Base-by-base conservation (phyloP, 495 filamentous ascomycete species). In the Penicillium arizonense region DNA sequence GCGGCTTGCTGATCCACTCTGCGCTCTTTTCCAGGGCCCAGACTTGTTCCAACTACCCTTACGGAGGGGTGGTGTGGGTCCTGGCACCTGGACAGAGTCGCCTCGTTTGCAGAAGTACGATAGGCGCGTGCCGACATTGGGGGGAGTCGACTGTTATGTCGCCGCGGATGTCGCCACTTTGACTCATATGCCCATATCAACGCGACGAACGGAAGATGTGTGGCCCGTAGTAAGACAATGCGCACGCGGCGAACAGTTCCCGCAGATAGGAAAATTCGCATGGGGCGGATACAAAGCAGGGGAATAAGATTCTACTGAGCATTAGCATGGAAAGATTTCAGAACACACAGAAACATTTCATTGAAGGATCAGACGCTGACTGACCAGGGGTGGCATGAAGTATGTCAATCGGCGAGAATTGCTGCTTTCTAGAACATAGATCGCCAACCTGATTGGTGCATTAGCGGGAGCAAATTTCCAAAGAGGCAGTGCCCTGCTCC, bases 351-450 rank as follows among this genome's bases (percentile, higher is more conserved):
- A 55, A 53, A 28, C 14, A 36, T 34, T 35, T 8, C 3, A 28
- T 38, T 12, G 47, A 28, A 32, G 36, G 33, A 32, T 34, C 28
- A 43, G 33, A 53, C 52, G 54, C 32, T 34, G 53, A 75, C 77
- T 65, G 56, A 84, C 82, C 68, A 84, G 56, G 18, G 77, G 74
- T 45, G 89, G 77, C 62, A 91, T 87, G 67, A 91, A 94, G 61
- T 90, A 87, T 18, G 88, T 92, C 35, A 94, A 73, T 43, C 88
- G 80, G 56, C 88, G 87, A 58, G 87, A 90, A 52, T 72, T 68
- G 80, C 90, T 65, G 81, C 90, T 62, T 70, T 93, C 86, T 53
- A 93, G 76, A 38, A 93, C 89, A 65, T 91, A 90, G 53, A 90
- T 78, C 24, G 77, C 78, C 51, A 81, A 59, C 37, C 76, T 81